Percentiles rank a stretch among this genome's conserved stretches.
Evolutionary conservation across 345 rosid species (phyloP).

Genomic region (Nephelium lappaceum): DNA sequence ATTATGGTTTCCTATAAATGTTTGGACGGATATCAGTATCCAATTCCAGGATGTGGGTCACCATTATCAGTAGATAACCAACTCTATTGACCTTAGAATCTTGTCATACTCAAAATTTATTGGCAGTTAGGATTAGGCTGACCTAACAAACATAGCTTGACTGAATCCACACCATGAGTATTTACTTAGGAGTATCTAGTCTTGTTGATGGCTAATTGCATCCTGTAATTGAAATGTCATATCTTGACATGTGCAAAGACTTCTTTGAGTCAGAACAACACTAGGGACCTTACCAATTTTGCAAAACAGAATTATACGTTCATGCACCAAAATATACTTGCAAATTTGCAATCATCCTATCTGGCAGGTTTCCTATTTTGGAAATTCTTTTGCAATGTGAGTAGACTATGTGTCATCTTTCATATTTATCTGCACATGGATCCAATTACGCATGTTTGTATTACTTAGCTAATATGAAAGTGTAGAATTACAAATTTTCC

Average conservation of each 20-base stretch:
- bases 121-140: slow-evolving; percentile 38
- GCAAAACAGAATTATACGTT: not conserved
- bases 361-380: not conserved
- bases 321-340: not conserved
- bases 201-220: not conserved
- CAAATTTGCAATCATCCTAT: not conserved
- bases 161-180: slow-evolving; percentile 15
- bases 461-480: not conserved
- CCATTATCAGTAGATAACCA: slow-evolving; percentile 45
- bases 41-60: slow-evolving; percentile 38
- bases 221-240: slow-evolving; percentile 3
- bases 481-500: not conserved
- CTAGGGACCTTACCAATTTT: slow-evolving; percentile 6
- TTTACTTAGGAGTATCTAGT: not conserved
- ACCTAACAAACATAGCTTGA: slow-evolving; percentile 28
- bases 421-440: not conserved
- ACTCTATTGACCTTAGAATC: slow-evolving; percentile 50
- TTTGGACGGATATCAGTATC: slow-evolving; percentile 27
- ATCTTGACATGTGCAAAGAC: slow-evolving; percentile 16
- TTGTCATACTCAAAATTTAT: slow-evolving; percentile 18
- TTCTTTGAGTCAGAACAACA: not conserved
- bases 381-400: not conserved
- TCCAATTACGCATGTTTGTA: not conserved
- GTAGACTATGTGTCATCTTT: not conserved
- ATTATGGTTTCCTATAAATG: slow-evolving; percentile 2